Base-by-base conservation (phyloP, 1,284 basidiomycete genomes). In the Coriolopsis trogii region DNA sequence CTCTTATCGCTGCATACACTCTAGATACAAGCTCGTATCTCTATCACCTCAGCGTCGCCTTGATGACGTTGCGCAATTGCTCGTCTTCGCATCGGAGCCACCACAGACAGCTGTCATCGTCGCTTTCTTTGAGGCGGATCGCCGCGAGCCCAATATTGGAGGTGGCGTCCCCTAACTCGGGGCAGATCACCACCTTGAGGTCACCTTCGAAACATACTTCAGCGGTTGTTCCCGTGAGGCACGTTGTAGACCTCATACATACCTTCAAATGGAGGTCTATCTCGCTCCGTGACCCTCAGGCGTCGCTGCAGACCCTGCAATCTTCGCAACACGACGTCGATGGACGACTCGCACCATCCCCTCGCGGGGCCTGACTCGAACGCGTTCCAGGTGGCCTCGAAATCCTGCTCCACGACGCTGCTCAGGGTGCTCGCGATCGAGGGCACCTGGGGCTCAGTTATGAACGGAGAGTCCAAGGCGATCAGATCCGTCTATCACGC, bases 101-200 rank as follows among this genome's bases (percentile, higher is more conserved):
- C 88, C 89, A 91, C 34, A 91, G 66, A 63, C 86, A 89, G 30
- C 84, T 80, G 25, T 85, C 84, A 38, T 89, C 88, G 6, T 85
- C 84, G 20, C 78, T 79, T 56, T 81, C 81, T 41, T 76, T 79
- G 40, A 91, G 67, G 33, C 85, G 78, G 24, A 89, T 65, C 9
- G 77, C 66, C 3, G 75, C 80, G 30, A 58, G 29, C 24, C 60
- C 54, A 40, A 55, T 45, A 48, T 62, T 59, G 49, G 55, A 46
- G 40, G 46, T 21, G 5, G 15, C 24, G 9, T 43, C 38, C 3
- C 29, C 25, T 6, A n/a, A 9, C 6, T 50, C 53, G 9, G 63
- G 45, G 6, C 52, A 63, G 24, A 88, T 69, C 28, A 81, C 60
- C 7, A 89, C 72, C 66, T 88, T 88, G 53, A 85, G 66, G 37